Conservation (phyloP, 495 filamentous ascomycete genomes). For the Aspergillus mulundensis region DNA sequence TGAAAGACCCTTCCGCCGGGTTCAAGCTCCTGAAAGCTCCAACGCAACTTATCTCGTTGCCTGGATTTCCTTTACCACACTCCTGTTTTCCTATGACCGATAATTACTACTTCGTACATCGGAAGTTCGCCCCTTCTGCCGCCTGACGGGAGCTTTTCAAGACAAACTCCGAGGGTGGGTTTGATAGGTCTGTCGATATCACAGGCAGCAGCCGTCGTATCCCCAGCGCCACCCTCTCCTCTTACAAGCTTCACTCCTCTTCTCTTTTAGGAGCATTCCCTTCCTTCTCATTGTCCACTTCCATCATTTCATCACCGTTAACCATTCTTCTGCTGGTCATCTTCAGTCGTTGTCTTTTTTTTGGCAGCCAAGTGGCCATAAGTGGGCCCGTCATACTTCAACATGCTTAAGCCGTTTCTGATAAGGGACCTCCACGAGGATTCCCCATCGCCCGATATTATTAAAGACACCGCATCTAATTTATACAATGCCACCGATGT, state of each 20-base stretch:
- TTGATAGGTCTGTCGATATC: constrained; percentile 1
- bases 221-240: constrained; percentile 10
- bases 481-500: background rate
- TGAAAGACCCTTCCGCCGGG: background rate
- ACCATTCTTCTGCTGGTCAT: background rate
- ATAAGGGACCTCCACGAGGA: constrained; percentile 35
- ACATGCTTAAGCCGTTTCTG: constrained; percentile 44
- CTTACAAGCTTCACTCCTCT: constrained; percentile 1
- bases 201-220: constrained; percentile 25
- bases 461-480: constrained; percentile 5
- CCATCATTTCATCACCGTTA: background rate
- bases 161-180: background rate
- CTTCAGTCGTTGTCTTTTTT: background rate
- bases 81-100: constrained; percentile 5
- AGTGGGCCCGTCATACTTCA: constrained; percentile 12
- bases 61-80: constrained; percentile 1
- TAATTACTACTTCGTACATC: background rate
- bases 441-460: constrained; percentile 13
- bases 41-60: constrained; percentile 11
- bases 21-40: background rate
- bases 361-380: background rate
- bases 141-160: constrained; percentile 9
- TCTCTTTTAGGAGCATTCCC: constrained; percentile 1
- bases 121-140: constrained; percentile 6
- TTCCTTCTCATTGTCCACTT: constrained; percentile 3